Conservation (phyloP, 106 monocot species). For the Dioscorea alata region DNA sequence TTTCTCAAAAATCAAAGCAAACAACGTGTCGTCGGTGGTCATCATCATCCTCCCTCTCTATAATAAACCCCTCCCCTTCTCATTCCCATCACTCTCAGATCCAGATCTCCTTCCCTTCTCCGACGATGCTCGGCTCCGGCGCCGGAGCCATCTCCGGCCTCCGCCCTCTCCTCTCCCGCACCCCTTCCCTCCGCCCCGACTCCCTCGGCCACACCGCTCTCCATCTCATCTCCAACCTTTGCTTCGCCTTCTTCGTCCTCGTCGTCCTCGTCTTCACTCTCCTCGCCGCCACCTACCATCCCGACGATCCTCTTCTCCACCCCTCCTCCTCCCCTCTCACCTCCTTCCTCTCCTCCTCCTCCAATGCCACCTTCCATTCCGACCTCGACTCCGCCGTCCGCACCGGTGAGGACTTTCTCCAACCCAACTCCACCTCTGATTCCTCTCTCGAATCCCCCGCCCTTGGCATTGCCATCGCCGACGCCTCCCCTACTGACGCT, state of each 20-base stretch:
- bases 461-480: conserved; percentile 29
- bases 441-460: conserved; percentile 6
- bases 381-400: conserved; percentile 30
- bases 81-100: neutral
- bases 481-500: conserved; percentile 3
- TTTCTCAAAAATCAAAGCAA: neutral
- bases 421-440: conserved; percentile 6
- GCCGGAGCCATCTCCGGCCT: neutral
- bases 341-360: conserved; percentile 53
- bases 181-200: conserved; percentile 30
- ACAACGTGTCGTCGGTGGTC: neutral
- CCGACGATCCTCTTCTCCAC: conserved; percentile 59
- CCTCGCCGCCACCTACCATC: conserved; percentile 70
- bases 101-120: neutral
- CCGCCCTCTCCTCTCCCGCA: conserved; percentile 1
- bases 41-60: no score
- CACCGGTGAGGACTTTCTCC: conserved; percentile 57
- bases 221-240: conserved; percentile 49
- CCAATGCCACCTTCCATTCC: conserved; percentile 60
- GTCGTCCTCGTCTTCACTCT: conserved; percentile 63
- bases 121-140: neutral
- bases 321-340: conserved; percentile 34
- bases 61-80: neutral
- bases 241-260: conserved; percentile 64
- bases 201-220: conserved; percentile 52